phyloP scores from a whole-genome alignment of 2,329 filamentous ascomycete genomes.

The Fusarium sp. region DNA sequence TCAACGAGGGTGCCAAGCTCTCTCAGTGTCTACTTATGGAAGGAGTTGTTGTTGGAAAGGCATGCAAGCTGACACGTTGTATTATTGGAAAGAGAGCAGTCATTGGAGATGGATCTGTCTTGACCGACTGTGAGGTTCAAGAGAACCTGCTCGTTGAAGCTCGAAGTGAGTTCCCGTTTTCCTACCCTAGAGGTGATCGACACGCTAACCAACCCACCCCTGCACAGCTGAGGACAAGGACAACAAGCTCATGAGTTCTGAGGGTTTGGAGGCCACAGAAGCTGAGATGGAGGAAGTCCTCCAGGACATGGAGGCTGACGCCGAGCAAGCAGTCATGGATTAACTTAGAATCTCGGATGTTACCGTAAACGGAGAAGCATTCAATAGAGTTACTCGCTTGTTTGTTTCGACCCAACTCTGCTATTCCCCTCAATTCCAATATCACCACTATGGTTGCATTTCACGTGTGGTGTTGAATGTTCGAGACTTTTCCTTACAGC shows the following conservation, averaged over 20 bases:
- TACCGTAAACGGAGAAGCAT: conserved; percentile 1
- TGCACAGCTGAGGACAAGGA: conserved; percentile 71
- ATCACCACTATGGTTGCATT: background rate
- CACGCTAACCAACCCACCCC: conserved; percentile 18
- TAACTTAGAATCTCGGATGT: conserved; percentile 5
- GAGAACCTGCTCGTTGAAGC: conserved; percentile 87
- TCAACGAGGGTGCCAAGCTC: conserved; percentile 85
- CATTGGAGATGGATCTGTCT: conserved; percentile 81
- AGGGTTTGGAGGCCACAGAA: conserved; percentile 71
- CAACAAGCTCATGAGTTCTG: conserved; percentile 73
- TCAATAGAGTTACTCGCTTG: conserved; percentile 11
- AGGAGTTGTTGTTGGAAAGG: conserved; percentile 83
- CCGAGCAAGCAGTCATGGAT: conserved; percentile 40
- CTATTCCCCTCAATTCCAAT: background rate
- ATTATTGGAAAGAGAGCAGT: conserved; percentile 83
- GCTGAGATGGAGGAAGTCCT: conserved; percentile 67
- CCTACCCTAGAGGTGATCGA: background rate
- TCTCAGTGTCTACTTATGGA: conserved; percentile 94
- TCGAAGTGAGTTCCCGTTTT: conserved; percentile 65
- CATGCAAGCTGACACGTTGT: conserved; percentile 86
- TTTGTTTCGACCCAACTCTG: background rate
- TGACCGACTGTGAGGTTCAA: conserved; percentile 92
- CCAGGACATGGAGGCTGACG: conserved; percentile 54
- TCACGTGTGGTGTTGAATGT: background rate
- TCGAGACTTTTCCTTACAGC: background rate